Evolutionary conservation across 192 early-diverging fungal genomes (phyloP).

Genomic region (Pilaira anomala): DNA sequence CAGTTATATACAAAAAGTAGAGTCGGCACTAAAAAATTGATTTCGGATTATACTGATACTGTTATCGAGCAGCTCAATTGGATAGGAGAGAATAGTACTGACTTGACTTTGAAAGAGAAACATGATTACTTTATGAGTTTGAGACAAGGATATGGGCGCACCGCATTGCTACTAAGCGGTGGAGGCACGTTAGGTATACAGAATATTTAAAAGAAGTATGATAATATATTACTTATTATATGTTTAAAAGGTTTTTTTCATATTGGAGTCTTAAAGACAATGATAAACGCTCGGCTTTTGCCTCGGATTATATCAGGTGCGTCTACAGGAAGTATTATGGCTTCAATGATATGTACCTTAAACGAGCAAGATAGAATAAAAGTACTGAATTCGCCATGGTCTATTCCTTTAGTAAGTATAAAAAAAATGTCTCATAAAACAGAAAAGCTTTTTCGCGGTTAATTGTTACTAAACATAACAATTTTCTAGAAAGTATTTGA

Average conservation of each 20-base stretch:
- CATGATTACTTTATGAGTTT: conserved; percentile 74
- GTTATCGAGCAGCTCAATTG: conserved; percentile 66
- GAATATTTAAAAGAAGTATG: too few relatives aligned
- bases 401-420: too few relatives aligned
- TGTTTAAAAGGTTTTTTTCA: conserved; percentile 52
- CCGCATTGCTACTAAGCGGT: conserved; percentile 84
- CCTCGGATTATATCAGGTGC: conserved; percentile 87
- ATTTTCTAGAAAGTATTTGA: conserved; percentile 68
- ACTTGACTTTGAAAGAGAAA: conserved; percentile 58
- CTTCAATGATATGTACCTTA: conserved; percentile 75
- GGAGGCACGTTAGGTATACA: conserved; percentile 77
- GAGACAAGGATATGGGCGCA: conserved; percentile 80
- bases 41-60: conserved; percentile 80
- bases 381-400: conserved; percentile 46
- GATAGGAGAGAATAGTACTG: conserved; percentile 51
- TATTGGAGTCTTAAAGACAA: conserved; percentile 73
- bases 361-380: conserved; percentile 72
- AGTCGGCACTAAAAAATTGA: conserved; percentile 69
- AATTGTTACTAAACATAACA: too few relatives aligned
- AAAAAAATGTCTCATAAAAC: too few relatives aligned
- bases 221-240: too few relatives aligned
- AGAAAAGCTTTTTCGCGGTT: too few relatives aligned
- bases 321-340: conserved; percentile 83
- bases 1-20: conserved; percentile 66
- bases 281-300: conserved; percentile 66